phyloP scores from a whole-genome alignment of 2,329 filamentous ascomycete species.

The Delphinella strobiligena region DNA sequence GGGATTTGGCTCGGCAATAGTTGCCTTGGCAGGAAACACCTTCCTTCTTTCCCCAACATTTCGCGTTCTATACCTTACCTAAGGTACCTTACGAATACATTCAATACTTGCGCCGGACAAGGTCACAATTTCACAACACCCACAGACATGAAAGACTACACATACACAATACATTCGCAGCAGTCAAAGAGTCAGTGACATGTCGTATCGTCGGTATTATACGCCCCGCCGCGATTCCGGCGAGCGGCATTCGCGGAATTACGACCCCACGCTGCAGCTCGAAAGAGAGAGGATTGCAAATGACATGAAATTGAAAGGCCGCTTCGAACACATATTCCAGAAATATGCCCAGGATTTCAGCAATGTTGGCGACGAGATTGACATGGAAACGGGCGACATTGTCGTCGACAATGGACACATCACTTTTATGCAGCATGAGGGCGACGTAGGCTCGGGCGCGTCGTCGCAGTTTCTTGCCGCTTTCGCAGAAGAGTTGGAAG shows the following conservation, averaged over 20 bases:
- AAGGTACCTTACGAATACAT: no score
- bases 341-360: constrained; percentile 80
- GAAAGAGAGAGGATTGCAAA: constrained; percentile 46
- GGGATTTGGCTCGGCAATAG: neutral
- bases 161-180: neutral
- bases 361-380: constrained; percentile 78
- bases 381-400: constrained; percentile 67
- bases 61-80: neutral
- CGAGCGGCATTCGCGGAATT: neutral
- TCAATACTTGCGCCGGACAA: neutral
- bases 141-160: neutral
- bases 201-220: neutral
- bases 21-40: neutral
- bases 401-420: constrained; percentile 89
- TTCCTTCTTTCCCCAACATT: neutral
- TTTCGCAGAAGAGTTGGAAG: constrained; percentile 21
- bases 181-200: neutral
- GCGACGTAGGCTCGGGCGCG: constrained; percentile 31
- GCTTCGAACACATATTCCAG: constrained; percentile 77
- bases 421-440: constrained; percentile 46
- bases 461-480: constrained; percentile 19
- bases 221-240: neutral
- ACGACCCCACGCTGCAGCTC: constrained; percentile 19
- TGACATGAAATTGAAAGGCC: constrained; percentile 62
- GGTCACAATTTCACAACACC: neutral